Evolutionary conservation across 2,329 filamentous ascomycete species (phyloP), one percentile per base, ranked within the genome.

Genomic region (Helminthosporium solani): DNA sequence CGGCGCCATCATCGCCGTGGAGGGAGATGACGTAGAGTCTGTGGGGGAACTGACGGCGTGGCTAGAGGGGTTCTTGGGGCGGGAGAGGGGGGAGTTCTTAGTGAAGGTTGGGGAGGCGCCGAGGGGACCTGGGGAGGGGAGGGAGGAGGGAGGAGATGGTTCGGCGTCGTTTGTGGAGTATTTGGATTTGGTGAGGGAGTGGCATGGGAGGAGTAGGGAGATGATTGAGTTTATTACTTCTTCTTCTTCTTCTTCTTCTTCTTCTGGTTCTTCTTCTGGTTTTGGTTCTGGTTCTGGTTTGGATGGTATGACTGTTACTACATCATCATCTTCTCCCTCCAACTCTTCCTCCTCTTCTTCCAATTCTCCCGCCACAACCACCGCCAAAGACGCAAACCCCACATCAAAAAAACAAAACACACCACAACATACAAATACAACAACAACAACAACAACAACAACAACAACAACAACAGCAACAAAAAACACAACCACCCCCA

Each of bases 1-100:
- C n/a, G 91, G 92, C 0, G 82, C 87, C 0, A 80, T 96, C 30
- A 85, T 97, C 51, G 86, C 88, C 0, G 75, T 97, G 21, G 92
- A 97, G 68, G 91, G 91, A 1, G 78, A 86, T 15, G 80, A 85
- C 46, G 67, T 73, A 1, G 76, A 80, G 8, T 81, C 88, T 3
- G 84, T 88, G 3, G 73, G 77, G 2, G 78, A 81, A 15, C 81
- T 96, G 16, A 79, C 86, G 44, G 75, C 78, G 27, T 85, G 84
- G 57, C 74, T 95, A 60, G 77, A 73, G 47, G 75, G 72, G 46
- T 73, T 72, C 33, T 67, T 85, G 36, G 70, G 70, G 38, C 78
- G 76, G 31, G 18, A 18, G 2, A 77, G 78, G 50, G 75, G 73
- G 5, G 78, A 79, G 40, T 78, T 78, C 50, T 59, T 67, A 12